These are phyloP conservation scores for Euphorbia peplus DNA, from an alignment of 345 rosid genomes.

Conservation along the genomic window DNA sequence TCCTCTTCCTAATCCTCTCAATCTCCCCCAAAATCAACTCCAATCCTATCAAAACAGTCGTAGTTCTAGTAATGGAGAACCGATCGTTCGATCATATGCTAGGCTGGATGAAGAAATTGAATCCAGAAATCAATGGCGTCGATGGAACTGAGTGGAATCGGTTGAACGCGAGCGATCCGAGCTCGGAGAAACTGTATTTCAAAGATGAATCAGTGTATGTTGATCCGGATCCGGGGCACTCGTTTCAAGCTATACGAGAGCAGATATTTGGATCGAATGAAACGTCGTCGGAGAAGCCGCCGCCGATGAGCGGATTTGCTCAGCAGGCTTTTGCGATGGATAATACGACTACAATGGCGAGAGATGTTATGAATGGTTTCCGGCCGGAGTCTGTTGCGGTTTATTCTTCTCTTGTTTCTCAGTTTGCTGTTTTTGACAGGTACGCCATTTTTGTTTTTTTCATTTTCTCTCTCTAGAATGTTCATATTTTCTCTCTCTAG, in stretches of 20 bases:
- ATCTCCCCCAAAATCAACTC: conserved; percentile 21
- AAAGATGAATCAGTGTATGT: conserved; percentile 57
- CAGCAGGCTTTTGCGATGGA: conserved; percentile 75
- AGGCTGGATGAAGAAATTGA: conserved; percentile 93
- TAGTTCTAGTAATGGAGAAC: conserved; percentile 88
- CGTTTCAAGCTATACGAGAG: conserved; percentile 85
- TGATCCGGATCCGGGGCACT: conserved; percentile 96
- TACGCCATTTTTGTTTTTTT: conserved; percentile 5
- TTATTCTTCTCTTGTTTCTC: conserved; percentile 73
- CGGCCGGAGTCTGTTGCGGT: conserved; percentile 64
- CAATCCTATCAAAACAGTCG: conserved; percentile 61
- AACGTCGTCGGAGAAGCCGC: conserved; percentile 53
- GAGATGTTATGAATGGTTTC: conserved; percentile 79
- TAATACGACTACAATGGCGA: conserved; percentile 48
- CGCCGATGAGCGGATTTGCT: conserved; percentile 87
- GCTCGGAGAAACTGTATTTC: conserved; percentile 41
- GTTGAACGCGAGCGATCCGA: conserved; percentile 46
- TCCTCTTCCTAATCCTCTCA: conserved; percentile 18
- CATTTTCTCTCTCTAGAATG: no score
- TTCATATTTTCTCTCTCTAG: no score
- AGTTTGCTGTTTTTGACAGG: conserved; percentile 89
- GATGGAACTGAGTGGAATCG: conserved; percentile 64
- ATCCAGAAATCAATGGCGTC: conserved; percentile 82
- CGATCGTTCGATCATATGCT: conserved; percentile 96
- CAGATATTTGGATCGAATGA: conserved; percentile 79